Evolutionary conservation across 208 protist genomes (phyloP).

Genomic region (Zelonia costaricensis): DNA sequence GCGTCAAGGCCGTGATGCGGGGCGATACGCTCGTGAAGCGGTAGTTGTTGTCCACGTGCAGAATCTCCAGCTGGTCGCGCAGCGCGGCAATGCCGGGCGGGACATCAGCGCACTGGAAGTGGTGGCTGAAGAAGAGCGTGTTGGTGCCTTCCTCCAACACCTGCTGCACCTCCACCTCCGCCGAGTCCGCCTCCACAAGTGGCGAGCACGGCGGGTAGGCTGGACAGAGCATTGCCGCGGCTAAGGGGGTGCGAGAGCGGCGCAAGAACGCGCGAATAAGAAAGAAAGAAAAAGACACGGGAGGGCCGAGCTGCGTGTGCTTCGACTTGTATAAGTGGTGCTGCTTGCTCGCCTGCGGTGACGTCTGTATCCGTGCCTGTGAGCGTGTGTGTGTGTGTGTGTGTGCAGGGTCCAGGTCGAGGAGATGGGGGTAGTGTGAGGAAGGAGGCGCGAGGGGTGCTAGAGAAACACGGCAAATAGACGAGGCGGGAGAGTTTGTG

Average conservation of each 20-base stretch:
- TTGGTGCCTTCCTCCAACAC: conserved; percentile 44
- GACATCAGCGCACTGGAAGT: conserved; percentile 26
- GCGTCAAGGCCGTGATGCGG: conserved; percentile 55
- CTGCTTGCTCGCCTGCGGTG: no score
- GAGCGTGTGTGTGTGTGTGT: no score
- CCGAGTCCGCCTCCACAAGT: conserved; percentile 14
- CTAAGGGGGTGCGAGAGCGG: no score
- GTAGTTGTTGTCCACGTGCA: conserved; percentile 88
- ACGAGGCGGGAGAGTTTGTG: no score
- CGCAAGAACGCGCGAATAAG: neutral
- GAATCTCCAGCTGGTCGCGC: conserved; percentile 62
- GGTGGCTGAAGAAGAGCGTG: conserved; percentile 51
- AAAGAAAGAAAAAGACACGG: neutral
- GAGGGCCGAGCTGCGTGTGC: no score
- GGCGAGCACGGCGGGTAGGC: neutral
- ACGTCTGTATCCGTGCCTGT: no score
- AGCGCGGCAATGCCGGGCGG: conserved; percentile 41
- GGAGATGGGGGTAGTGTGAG: no score
- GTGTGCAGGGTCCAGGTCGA: no score
- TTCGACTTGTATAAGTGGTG: no score
- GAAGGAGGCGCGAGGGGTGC: no score
- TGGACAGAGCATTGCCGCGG: conserved; percentile 4
- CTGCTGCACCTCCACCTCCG: conserved; percentile 38
- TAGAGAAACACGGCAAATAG: no score
- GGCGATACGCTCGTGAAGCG: conserved; percentile 45